Evolutionary conservation across 1,284 basidiomycete species (phyloP).

Genomic region (Rhodotorula glutinis): DNA sequence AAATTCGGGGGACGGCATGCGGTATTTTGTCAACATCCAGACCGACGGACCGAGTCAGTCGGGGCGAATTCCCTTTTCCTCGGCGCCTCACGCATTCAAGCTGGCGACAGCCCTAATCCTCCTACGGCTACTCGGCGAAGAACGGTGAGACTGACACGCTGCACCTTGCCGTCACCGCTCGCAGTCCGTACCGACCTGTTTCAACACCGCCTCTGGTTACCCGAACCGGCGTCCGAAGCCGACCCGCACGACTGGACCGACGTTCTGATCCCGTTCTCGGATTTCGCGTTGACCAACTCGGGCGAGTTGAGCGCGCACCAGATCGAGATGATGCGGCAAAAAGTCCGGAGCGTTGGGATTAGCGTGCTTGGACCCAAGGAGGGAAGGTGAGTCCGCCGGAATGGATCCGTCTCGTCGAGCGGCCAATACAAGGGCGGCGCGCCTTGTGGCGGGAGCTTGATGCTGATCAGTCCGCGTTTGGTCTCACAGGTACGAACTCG

Average conservation of each 20-base stretch:
- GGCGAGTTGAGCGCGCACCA: constrained; percentile 65
- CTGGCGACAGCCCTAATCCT: too few relatives aligned
- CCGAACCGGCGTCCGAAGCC: constrained; percentile 45
- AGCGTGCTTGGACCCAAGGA: constrained; percentile 62
- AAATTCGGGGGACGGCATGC: constrained; percentile 57
- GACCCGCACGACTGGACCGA: constrained; percentile 77
- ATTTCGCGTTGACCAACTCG: constrained; percentile 77
- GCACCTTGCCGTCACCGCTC: too few relatives aligned
- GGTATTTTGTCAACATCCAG: constrained; percentile 82
- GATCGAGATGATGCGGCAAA: constrained; percentile 70
- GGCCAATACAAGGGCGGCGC: too few relatives aligned
- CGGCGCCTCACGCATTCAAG: neutral
- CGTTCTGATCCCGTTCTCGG: constrained; percentile 75
- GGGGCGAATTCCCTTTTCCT: neutral
- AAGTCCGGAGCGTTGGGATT: constrained; percentile 74
- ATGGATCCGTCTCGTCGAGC: too few relatives aligned
- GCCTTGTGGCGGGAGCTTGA: too few relatives aligned
- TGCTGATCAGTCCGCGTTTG: too few relatives aligned
- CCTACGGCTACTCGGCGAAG: too few relatives aligned
- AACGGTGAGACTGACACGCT: too few relatives aligned
- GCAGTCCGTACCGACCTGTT: constrained; percentile 71
- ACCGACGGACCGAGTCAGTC: constrained; percentile 59
- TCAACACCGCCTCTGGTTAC: constrained; percentile 79
- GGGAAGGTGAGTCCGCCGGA: constrained; percentile 31
- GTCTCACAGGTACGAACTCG: constrained; percentile 31